Evolutionary conservation across 192 early-diverging fungal genomes (phyloP).

Genomic region (Backusella psychrophila): DNA sequence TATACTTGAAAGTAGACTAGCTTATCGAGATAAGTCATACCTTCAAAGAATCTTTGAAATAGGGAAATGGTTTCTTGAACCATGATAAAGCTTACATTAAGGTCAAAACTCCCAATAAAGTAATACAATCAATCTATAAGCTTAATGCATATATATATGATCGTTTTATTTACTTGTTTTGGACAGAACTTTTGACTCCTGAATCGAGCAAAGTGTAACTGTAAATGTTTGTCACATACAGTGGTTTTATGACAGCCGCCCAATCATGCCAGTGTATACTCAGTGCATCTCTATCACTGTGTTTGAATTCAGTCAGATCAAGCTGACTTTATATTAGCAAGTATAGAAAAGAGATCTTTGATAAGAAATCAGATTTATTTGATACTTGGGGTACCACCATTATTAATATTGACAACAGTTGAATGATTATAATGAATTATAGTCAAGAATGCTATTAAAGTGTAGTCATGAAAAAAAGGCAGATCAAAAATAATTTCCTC

Average conservation of each 20-base stretch:
- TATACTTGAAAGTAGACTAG: too few species aligned
- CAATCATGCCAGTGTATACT: too few species aligned
- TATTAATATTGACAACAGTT: background rate
- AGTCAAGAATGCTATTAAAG: background rate
- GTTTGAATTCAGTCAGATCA: background rate
- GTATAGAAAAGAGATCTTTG: background rate
- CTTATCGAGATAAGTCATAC: too few species aligned
- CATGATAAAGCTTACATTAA: too few species aligned
- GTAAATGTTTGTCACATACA: background rate
- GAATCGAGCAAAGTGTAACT: too few species aligned
- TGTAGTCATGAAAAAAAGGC: background rate
- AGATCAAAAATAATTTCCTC: constrained; percentile 1
- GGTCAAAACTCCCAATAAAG: too few species aligned
- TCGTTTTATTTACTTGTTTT: background rate
- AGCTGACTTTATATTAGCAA: background rate
- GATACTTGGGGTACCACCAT: too few species aligned
- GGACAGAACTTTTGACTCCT: too few species aligned
- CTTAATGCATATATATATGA: background rate
- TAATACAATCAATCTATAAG: too few species aligned
- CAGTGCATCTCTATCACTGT: background rate
- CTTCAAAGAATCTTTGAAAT: too few species aligned
- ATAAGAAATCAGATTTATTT: too few species aligned
- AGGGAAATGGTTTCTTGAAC: too few species aligned
- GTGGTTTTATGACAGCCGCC: background rate
- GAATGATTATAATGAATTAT: background rate